phyloP scores from a whole-genome alignment of 2,329 filamentous ascomycete genomes.

The Cladosporium sp. region DNA sequence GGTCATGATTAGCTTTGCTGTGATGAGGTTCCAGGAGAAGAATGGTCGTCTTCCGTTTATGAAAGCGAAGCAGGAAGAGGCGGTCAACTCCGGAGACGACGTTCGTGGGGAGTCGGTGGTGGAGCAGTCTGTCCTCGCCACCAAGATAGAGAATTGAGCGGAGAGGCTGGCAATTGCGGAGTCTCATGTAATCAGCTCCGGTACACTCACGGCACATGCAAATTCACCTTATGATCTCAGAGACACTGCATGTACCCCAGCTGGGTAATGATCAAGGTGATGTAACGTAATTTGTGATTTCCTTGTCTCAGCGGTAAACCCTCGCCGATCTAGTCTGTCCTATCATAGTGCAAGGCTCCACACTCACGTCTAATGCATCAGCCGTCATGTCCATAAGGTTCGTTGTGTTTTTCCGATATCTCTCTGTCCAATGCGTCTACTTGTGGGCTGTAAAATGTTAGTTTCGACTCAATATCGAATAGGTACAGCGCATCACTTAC shows the following conservation, averaged over 20 bases:
- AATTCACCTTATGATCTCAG: background rate
- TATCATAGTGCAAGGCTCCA: background rate
- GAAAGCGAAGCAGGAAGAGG: background rate
- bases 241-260: background rate
- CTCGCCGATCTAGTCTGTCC: background rate
- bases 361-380: slow-evolving; percentile 17
- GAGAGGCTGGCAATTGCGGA: background rate
- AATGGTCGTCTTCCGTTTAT: slow-evolving; percentile 43
- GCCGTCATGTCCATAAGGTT: slow-evolving; percentile 19
- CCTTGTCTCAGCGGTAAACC: slow-evolving; percentile 7
- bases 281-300: slow-evolving; percentile 1
- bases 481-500: slow-evolving; percentile 16
- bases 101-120: background rate
- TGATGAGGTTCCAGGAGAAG: slow-evolving; percentile 68
- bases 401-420: background rate
- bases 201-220: background rate
- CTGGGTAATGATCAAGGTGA: background rate
- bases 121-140: background rate
- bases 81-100: background rate
- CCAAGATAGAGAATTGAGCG: background rate
- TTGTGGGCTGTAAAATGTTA: slow-evolving; percentile 10
- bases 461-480: background rate
- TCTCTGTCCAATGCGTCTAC: background rate
- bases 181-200: background rate
- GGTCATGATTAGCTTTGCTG: slow-evolving; percentile 65